Evolutionary conservation across 345 rosid species (phyloP).

Genomic region (Populus alba): DNA sequence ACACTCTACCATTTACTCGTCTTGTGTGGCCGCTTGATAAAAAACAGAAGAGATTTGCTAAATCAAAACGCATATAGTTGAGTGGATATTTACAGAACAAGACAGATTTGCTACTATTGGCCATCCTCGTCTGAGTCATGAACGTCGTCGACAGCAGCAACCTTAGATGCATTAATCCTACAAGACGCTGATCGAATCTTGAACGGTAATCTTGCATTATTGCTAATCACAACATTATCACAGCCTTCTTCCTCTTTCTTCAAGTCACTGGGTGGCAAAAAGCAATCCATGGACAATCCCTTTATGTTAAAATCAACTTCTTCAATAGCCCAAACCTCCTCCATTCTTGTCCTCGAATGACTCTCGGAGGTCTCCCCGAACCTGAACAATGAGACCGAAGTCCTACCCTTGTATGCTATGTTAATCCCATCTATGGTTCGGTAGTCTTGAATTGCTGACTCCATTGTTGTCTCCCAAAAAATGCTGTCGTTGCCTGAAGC

Average conservation of each 20-base stretch:
- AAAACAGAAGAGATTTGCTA: neutral
- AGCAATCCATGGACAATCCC: constrained; percentile 86
- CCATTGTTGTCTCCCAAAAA: constrained; percentile 95
- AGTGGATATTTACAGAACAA: neutral
- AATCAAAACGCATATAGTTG: neutral
- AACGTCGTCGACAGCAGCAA: constrained; percentile 51
- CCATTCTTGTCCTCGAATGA: constrained; percentile 84
- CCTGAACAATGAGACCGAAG: constrained; percentile 60
- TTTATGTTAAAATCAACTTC: constrained; percentile 87
- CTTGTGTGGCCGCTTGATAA: no score
- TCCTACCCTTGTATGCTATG: constrained; percentile 75
- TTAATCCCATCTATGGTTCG: constrained; percentile 69
- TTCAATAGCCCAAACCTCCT: constrained; percentile 84
- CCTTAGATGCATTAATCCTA: constrained; percentile 57
- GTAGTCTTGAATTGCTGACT: constrained; percentile 69
- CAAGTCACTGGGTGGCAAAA: constrained; percentile 83
- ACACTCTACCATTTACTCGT: no score
- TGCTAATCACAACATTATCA: constrained; percentile 20
- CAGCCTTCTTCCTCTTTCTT: constrained; percentile 62
- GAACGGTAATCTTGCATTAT: constrained; percentile 40
- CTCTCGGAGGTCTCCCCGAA: constrained; percentile 59
- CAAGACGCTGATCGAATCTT: constrained; percentile 43
- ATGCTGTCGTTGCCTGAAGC: constrained; percentile 48
- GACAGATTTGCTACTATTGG: neutral
- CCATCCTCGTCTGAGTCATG: constrained; percentile 39